A percentile compares a stretch with the other conserved stretches of the same genome.
Conservation (phyloP, 768 basidiomycete genomes). For the Xanthoconium stramineum region DNA sequence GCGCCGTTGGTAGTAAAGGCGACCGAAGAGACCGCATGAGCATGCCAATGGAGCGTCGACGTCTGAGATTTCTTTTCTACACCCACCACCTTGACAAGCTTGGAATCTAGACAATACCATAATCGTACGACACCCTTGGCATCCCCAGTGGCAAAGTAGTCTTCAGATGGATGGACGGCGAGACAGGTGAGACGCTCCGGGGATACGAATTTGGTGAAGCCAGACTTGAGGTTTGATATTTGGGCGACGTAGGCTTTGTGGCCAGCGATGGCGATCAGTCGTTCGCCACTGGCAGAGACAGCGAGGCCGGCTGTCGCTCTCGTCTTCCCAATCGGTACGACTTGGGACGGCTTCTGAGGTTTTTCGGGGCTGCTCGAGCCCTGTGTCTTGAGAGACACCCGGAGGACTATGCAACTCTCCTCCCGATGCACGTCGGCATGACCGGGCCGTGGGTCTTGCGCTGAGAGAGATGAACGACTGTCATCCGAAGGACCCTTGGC, state of each 20-base stretch:
- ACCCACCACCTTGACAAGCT: constrained; percentile 48
- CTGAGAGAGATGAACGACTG: constrained; percentile 9
- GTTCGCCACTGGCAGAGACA: constrained; percentile 72
- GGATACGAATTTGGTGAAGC: constrained; percentile 81
- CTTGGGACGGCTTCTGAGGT: constrained; percentile 45
- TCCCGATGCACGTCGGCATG: constrained; percentile 31
- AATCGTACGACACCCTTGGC: constrained; percentile 77
- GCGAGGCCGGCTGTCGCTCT: constrained; percentile 60
- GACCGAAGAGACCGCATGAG: constrained; percentile 85
- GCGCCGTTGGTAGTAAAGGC: constrained; percentile 89
- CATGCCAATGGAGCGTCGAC: constrained; percentile 92
- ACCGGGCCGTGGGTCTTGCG: constrained; percentile 1
- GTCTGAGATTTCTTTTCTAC: constrained; percentile 83
- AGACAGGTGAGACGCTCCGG: constrained; percentile 79
- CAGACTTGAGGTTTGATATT: constrained; percentile 52
- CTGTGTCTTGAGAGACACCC: constrained; percentile 53
- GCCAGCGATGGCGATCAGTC: constrained; percentile 72
- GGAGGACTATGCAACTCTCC: constrained; percentile 49
- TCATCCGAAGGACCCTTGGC: background rate
- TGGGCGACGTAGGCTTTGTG: constrained; percentile 76
- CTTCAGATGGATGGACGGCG: constrained; percentile 83
- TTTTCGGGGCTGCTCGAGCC: constrained; percentile 39
- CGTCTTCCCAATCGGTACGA: constrained; percentile 64
- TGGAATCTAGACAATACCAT: constrained; percentile 88
- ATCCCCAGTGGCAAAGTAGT: constrained; percentile 96